A percentile compares a stretch with the other conserved stretches of the same genome.
Evolutionary conservation across 257 asterid species (phyloP).

Genomic region (Solanum sejunctum): DNA sequence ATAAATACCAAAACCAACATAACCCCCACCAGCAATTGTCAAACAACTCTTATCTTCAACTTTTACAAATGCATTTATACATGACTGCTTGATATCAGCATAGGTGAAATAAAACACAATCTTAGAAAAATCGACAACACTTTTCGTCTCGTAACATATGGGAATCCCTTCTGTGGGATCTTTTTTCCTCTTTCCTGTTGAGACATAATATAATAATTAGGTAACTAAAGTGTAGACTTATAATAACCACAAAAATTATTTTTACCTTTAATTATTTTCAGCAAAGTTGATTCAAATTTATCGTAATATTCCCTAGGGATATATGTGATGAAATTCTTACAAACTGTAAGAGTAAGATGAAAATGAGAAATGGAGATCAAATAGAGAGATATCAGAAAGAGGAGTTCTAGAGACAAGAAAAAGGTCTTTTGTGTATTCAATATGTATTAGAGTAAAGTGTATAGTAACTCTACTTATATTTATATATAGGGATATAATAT

Average conservation of each 20-base stretch:
- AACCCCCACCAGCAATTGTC: constrained; percentile 2
- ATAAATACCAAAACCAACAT: constrained; percentile 9
- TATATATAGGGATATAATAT: too few relatives aligned
- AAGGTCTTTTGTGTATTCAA: too few relatives aligned
- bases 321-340: too few relatives aligned
- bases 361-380: too few relatives aligned
- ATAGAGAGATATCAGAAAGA: too few relatives aligned
- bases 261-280: neutral
- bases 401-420: too few relatives aligned
- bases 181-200: neutral
- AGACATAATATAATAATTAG: neutral
- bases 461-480: too few relatives aligned
- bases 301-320: constrained; percentile 18
- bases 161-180: neutral
- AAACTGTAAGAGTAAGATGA: too few relatives aligned
- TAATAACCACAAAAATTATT: neutral
- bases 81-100: constrained; percentile 27
- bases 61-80: constrained; percentile 20
- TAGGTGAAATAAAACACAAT: constrained; percentile 27
- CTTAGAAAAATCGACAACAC: constrained; percentile 1
- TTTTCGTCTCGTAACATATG: neutral
- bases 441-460: too few relatives aligned
- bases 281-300: constrained; percentile 3
- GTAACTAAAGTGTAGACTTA: neutral
- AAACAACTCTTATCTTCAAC: constrained; percentile 28